Conservation (phyloP, 768 basidiomycete species). For the Boletus sp. region DNA sequence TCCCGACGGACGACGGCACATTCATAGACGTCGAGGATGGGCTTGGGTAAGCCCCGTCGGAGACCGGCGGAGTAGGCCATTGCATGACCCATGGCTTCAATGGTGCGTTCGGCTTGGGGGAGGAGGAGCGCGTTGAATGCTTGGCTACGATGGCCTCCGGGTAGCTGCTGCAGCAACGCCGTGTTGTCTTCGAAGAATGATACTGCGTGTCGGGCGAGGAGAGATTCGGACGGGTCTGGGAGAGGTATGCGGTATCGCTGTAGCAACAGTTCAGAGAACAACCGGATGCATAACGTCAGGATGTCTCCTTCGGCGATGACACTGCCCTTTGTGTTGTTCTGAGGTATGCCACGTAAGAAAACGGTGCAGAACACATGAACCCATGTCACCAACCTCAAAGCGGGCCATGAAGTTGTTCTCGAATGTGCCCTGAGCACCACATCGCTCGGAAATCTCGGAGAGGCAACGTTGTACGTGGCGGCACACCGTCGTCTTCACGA, state of each 20-base stretch:
- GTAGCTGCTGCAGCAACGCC: slow-evolving; percentile 36
- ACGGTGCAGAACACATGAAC: no score
- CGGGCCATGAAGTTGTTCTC: slow-evolving; percentile 60
- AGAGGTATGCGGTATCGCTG: slow-evolving; percentile 52
- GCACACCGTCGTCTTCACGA: neutral
- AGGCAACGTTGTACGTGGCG: slow-evolving; percentile 52
- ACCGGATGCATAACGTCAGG: slow-evolving; percentile 50
- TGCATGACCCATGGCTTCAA: slow-evolving; percentile 66
- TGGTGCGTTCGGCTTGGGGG: slow-evolving; percentile 49
- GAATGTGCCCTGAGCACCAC: slow-evolving; percentile 65
- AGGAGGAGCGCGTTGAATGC: slow-evolving; percentile 53
- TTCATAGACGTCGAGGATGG: no score
- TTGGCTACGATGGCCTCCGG: slow-evolving; percentile 19
- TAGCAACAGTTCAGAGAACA: slow-evolving; percentile 59
- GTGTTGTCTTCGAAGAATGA: slow-evolving; percentile 48
- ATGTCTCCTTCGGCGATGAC: slow-evolving; percentile 59
- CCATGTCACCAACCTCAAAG: slow-evolving; percentile 49
- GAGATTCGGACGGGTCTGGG: slow-evolving; percentile 41
- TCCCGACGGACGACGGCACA: no score
- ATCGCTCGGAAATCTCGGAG: slow-evolving; percentile 57
- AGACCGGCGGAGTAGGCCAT: no score
- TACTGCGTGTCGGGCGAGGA: slow-evolving; percentile 51
- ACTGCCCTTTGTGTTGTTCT: slow-evolving; percentile 50
- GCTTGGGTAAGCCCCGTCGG: no score
- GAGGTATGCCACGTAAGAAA: no score